Conservation (phyloP, 257 asterid species). For the Solanum gracilifrons region DNA sequence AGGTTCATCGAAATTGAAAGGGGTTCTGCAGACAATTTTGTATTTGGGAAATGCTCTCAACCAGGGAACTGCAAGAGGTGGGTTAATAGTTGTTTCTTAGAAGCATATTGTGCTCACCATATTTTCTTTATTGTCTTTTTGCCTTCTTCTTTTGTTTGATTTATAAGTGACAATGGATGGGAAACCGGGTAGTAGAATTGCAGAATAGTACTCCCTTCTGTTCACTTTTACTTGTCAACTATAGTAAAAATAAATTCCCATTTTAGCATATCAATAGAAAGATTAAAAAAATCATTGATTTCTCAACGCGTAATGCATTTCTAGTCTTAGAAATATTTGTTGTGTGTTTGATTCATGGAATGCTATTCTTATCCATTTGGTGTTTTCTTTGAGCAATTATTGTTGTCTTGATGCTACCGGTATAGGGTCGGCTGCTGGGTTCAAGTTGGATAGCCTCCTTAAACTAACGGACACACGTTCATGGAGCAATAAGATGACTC, state of each 20-base stretch:
- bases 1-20: slow-evolving; percentile 63
- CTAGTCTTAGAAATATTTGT: neutral
- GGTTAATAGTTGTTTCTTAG: neutral
- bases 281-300: neutral
- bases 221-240: neutral
- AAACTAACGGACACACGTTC: slow-evolving; percentile 84
- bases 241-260: neutral
- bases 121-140: neutral
- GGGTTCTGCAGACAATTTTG: slow-evolving; percentile 75
- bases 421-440: slow-evolving; percentile 87
- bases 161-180: neutral
- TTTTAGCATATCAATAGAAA: neutral
- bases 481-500: slow-evolving; percentile 71
- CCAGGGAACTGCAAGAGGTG: slow-evolving; percentile 91
- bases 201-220: neutral
- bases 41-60: slow-evolving; percentile 82
- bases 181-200: neutral
- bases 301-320: neutral
- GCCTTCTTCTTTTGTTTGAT: neutral
- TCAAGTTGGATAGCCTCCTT: slow-evolving; percentile 83
- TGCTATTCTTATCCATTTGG: neutral
- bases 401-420: neutral
- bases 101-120: neutral
- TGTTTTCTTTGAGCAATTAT: neutral
- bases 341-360: neutral